phyloP scores from a whole-genome alignment of 2,329 filamentous ascomycete genomes.

The Talaromyces pinophilus region DNA sequence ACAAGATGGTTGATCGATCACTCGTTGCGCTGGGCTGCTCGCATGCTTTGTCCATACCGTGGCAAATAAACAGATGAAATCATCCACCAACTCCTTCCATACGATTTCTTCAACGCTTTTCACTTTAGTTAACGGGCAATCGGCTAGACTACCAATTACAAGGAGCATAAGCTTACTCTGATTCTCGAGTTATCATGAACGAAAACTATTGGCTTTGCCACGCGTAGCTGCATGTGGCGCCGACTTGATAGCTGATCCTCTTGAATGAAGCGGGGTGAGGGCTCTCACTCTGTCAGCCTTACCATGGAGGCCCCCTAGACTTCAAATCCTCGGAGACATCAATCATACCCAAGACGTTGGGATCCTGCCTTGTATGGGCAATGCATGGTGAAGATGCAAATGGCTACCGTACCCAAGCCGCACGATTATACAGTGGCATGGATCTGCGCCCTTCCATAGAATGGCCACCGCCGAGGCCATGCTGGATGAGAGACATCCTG shows the following conservation, averaged over 20 bases:
- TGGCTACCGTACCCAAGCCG: not conserved
- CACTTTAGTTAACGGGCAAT: not conserved
- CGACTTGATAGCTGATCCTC: not conserved
- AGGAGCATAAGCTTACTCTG: not conserved
- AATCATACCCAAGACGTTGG: not conserved
- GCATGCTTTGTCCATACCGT: not conserved
- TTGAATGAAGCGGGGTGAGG: not conserved
- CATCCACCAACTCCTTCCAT: no score
- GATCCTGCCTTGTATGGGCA: not conserved
- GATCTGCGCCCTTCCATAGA: constrained; percentile 24
- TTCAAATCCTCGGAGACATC: not conserved
- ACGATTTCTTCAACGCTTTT: not conserved
- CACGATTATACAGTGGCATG: constrained; percentile 21
- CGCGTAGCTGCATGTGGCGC: not conserved
- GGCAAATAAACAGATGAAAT: not conserved
- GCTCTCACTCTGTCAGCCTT: not conserved
- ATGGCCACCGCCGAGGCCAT: constrained; percentile 23
- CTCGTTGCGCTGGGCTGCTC: not conserved
- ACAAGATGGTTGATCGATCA: not conserved
- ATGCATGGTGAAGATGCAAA: not conserved
- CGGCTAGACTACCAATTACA: not conserved
- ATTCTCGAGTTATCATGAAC: not conserved
- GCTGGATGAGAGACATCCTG: constrained; percentile 24
- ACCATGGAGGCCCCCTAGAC: not conserved
- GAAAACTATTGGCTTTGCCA: not conserved